Evolutionary conservation across 805 yeast genomes (phyloP), one percentile per base, ranked within the genome.

Genomic region (Isabelozyma rhagii): DNA sequence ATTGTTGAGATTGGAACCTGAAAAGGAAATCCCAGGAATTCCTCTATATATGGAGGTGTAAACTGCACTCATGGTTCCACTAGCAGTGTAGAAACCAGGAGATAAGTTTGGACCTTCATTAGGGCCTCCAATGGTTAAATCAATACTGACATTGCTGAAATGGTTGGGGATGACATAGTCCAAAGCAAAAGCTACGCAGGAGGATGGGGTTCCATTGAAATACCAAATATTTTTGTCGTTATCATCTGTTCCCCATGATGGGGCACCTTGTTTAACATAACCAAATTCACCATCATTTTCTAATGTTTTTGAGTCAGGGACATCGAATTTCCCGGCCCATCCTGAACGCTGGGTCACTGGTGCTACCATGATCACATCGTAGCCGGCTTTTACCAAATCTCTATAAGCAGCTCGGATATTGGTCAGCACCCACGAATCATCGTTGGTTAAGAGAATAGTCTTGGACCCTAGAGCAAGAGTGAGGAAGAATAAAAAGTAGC

Each of bases 171-270:
- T 40, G 11, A 64, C 53, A 54, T 62, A 62, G 51, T 60, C 60
- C 51, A 61, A 51, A n/a, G 60, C 66, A 46, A 63, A 64, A 5
- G 65, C 62, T 11, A 62, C 64, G 45, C 62, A 57, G 4, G 66
- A 57, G 3, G 63, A 47, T 8, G 67, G 67, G 9, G 67, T 62
- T 25, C 67, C 68, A 51, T 63, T 59, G 51, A 63, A 62, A 54
- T 62, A 63, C 67, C 68, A 61, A 44, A 62, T 48, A 55, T 64
- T 56, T 45, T 56, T 50, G 44, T 63, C 62, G 42, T 55, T 46
- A 6, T 38, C 52, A 46, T 80, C 83, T 51, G 76, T 77, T 44
- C 82, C 84, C 83, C 83, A 81, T 25, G 82, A 71, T 52, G 82
- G 81, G 25, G 72, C 69, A 39, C 84, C 85, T 1, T 60, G 64